A percentile compares a stretch with the other conserved stretches of the same genome.
phyloP scores from a whole-genome alignment of 768 basidiomycete species.

The Tephrocybe sp. region DNA sequence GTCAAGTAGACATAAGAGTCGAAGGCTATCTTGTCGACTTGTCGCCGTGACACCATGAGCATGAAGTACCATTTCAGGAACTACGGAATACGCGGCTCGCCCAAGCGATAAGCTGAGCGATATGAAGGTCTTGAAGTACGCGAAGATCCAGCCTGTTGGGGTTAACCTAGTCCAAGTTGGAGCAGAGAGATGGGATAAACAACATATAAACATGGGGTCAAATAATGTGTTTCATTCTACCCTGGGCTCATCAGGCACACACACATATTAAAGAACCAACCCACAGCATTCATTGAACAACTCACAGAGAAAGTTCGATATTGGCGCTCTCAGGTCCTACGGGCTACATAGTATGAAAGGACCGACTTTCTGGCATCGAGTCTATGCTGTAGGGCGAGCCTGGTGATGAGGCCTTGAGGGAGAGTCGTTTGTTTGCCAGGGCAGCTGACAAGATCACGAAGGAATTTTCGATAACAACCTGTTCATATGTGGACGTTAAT shows the following conservation, averaged over 20 bases:
- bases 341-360: too few relatives aligned
- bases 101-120: too few relatives aligned
- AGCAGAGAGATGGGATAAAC: not conserved
- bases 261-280: not conserved
- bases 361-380: too few relatives aligned
- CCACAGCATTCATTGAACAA: constrained; percentile 3
- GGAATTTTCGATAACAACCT: not conserved
- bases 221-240: not conserved
- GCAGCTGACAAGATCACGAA: not conserved
- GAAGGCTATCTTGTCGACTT: too few relatives aligned
- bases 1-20: too few relatives aligned
- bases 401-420: not conserved
- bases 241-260: not conserved
- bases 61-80: too few relatives aligned
- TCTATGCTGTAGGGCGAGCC: not conserved
- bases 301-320: not conserved
- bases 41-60: too few relatives aligned
- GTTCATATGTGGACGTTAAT: not conserved
- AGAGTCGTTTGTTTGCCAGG: not conserved
- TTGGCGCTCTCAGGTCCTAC: too few relatives aligned
- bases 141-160: constrained; percentile 19
- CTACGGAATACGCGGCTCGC: too few relatives aligned
- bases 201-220: not conserved
- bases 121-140: constrained; percentile 1
- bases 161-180: constrained; percentile 16